These are phyloP conservation scores for Nemania sp. DNA, from an alignment of 2,329 filamentous ascomycete genomes.

Conservation along the genomic window DNA sequence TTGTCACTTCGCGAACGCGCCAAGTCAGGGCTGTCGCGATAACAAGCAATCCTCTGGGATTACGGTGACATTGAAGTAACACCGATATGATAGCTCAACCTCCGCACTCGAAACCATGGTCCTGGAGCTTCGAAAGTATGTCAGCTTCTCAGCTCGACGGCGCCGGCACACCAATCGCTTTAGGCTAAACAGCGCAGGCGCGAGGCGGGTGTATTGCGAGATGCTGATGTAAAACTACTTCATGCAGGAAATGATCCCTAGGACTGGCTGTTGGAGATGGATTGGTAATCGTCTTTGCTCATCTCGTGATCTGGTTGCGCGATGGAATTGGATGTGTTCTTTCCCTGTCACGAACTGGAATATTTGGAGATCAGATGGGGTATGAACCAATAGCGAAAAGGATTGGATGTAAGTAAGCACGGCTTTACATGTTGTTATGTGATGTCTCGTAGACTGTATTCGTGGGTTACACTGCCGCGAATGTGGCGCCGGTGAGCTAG, in stretches of 20 bases:
- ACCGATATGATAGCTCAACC: neutral
- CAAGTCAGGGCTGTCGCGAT: neutral
- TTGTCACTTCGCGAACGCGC: neutral
- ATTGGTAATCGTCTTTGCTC: constrained; percentile 20
- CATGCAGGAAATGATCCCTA: constrained; percentile 19
- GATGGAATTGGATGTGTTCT: neutral
- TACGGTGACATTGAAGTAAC: constrained; percentile 20
- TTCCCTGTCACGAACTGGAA: too few species aligned
- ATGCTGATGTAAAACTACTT: constrained; percentile 3
- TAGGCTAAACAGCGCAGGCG: constrained; percentile 28
- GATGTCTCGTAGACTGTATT: too few species aligned
- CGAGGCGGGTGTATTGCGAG: constrained; percentile 6
- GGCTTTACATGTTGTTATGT: too few species aligned
- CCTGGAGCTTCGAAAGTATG: neutral
- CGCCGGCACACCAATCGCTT: constrained; percentile 9
- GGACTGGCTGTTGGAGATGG: constrained; percentile 22
- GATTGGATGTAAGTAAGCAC: neutral
- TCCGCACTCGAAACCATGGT: constrained; percentile 1
- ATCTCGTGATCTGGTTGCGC: neutral
- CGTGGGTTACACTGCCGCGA: too few species aligned
- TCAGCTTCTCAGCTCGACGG: constrained; percentile 4
- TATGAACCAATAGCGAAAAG: too few species aligned
- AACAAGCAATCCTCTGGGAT: neutral
- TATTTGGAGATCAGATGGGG: too few species aligned
- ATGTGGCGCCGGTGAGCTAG: too few species aligned